Evolutionary conservation across 768 basidiomycete genomes (phyloP).

Genomic region (Cantharellus cinnabarinus): DNA sequence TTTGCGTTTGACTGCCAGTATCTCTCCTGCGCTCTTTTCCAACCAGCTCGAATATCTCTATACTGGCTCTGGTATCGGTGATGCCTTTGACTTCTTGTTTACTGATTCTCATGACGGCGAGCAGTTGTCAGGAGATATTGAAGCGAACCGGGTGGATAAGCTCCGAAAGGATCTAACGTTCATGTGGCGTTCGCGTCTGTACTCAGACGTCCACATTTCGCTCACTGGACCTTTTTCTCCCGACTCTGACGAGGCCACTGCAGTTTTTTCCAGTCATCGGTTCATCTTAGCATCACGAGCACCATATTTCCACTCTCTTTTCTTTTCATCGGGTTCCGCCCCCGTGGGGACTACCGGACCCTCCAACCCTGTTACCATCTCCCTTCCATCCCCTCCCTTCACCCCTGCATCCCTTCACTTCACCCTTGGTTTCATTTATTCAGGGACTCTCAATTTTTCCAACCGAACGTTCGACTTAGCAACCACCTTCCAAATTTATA

Average conservation of each 20-base stretch:
- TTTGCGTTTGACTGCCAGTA: conserved; percentile 42
- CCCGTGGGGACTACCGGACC: conserved; percentile 14
- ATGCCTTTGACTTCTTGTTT: conserved; percentile 73
- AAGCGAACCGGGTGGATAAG: conserved; percentile 52
- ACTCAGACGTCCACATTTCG: conserved; percentile 74
- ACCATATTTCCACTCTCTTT: conserved; percentile 64
- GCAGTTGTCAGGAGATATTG: conserved; percentile 18
- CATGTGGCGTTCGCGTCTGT: conserved; percentile 91
- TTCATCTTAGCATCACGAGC: conserved; percentile 82
- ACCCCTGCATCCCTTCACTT: conserved; percentile 89
- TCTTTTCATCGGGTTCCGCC: conserved; percentile 42
- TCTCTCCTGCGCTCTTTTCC: conserved; percentile 63
- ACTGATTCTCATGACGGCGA: conserved; percentile 30
- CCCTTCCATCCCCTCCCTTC: conserved; percentile 79
- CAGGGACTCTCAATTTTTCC: conserved; percentile 83
- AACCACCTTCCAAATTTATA: conserved; percentile 78
- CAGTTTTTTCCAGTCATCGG: conserved; percentile 78
- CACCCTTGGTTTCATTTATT: conserved; percentile 85
- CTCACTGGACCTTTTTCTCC: conserved; percentile 38
- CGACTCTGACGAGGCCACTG: conserved; percentile 30
- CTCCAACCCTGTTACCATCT: conserved; percentile 36
- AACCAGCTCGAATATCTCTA: conserved; percentile 90
- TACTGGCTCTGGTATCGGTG: conserved; percentile 75
- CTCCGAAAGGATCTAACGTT: conserved; percentile 83
- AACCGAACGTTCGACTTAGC: conserved; percentile 83